Base-by-base conservation (phyloP, 1,139 yeast genomes). In the Taphrina deformans region DNA sequence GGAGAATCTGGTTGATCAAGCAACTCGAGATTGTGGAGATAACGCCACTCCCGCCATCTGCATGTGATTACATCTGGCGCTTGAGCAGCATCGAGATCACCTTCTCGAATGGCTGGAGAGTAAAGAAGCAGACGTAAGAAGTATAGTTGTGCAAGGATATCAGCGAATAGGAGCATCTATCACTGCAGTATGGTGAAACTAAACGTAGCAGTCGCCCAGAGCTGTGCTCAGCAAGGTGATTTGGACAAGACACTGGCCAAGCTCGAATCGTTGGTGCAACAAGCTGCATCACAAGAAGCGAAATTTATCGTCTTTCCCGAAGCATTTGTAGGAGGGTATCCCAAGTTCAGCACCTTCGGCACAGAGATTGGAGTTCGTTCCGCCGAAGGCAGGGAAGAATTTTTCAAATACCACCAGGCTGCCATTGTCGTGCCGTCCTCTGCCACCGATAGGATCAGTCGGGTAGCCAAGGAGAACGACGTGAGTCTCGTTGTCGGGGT, bases 271-370 rank as follows among this genome's bases (percentile, higher is more conserved):
- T 24, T 44, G 2, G 35, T 35, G 18, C 24, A 24, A 12, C 33
- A 58, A n/a, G 55, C 55, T 7, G 27, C 55, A 2, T 26, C 27
- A 2, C 26, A 31, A 12, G 41, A 27, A 6, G 55, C 46, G 2
- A 40, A 23, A 6, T 27, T 58, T 23, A 48, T 48, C 23, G 62
- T 58, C 14, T 58, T 58, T 26, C 62, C 62, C n/a, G 62, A 58
- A 58, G 62, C 62, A 10, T 31, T 33, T 24, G 24, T 58, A 3
- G 53, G 62, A 18, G 62, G 55, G 12, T 58, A 58, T 18, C 62
- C 62, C 4, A 58, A 58, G 48, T 38, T 29, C 35, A 44, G 45
- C 29, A 24, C 53, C 21, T 58, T 58, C n/a, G 62, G 55, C 9
- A 27, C 55, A 12, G 33, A 33, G 16, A 55, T 58, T 18, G 62